These are phyloP conservation scores for Monosiga brevicollis DNA, from an alignment of 78 protist genomes.

Conservation along the genomic window DNA sequence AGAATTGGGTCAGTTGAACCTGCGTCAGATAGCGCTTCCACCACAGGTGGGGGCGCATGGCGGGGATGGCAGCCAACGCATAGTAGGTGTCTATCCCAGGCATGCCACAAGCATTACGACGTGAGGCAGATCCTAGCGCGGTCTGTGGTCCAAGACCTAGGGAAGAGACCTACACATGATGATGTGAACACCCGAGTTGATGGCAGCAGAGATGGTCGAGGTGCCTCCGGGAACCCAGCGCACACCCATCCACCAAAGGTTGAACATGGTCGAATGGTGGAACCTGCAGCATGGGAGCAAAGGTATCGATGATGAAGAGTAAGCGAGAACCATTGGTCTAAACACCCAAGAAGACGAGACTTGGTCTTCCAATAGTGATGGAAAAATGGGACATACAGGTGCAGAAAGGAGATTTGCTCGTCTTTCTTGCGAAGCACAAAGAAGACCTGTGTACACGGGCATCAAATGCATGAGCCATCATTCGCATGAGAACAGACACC, in stretches of 20 bases:
- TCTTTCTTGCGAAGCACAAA: neutral
- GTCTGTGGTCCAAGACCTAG: neutral
- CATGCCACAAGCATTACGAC: too few species aligned
- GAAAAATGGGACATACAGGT: too few species aligned
- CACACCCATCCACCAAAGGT: constrained; percentile 39
- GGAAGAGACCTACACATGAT: constrained; percentile 23
- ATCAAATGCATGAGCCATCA: too few species aligned
- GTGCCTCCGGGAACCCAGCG: constrained; percentile 50
- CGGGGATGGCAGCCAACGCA: constrained; percentile 16
- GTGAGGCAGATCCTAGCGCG: too few species aligned
- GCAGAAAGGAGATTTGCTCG: constrained; percentile 15
- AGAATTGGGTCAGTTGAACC: constrained; percentile 46
- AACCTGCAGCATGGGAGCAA: too few species aligned
- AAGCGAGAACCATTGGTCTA: too few species aligned
- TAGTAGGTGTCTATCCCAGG: constrained; percentile 48
- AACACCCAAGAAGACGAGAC: too few species aligned
- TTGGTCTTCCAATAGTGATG: too few species aligned
- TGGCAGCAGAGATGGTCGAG: constrained; percentile 26
- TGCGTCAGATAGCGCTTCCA: constrained; percentile 57
- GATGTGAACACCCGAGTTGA: constrained; percentile 40
- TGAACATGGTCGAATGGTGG: constrained; percentile 38
- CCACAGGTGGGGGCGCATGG: constrained; percentile 1
- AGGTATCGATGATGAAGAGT: too few species aligned
- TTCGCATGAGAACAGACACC: too few species aligned
- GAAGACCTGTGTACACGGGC: too few species aligned